phyloP scores from a whole-genome alignment of 2,329 filamentous ascomycete genomes.

The Diaporthe aspalathi region DNA sequence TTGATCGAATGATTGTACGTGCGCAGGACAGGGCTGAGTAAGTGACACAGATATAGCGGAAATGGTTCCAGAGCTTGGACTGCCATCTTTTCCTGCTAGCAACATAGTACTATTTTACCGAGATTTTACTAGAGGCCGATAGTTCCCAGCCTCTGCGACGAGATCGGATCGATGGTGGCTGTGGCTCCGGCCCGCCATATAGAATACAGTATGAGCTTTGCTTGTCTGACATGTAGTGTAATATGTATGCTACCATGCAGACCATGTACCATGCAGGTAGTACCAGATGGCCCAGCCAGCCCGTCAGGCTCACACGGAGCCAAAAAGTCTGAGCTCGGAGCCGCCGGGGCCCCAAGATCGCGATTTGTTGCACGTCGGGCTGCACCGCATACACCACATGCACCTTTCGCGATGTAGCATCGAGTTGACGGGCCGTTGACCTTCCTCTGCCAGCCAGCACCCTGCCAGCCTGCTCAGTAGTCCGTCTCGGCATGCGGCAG shows the following conservation, averaged over 20 bases:
- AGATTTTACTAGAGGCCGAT: background rate
- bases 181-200: background rate
- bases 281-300: too few species aligned
- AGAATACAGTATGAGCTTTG: background rate
- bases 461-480: background rate
- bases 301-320: background rate
- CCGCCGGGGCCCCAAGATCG: constrained; percentile 11
- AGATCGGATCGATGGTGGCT: background rate
- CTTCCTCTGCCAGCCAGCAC: constrained; percentile 1
- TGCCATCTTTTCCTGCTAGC: too few species aligned
- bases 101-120: too few species aligned
- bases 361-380: constrained; percentile 16
- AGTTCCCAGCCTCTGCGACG: constrained; percentile 10
- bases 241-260: too few species aligned
- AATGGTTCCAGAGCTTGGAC: too few species aligned
- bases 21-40: background rate
- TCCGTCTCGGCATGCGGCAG: constrained; percentile 16
- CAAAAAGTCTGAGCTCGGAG: background rate
- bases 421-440: constrained; percentile 19
- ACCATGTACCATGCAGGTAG: too few species aligned
- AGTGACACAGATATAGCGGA: background rate
- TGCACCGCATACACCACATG: background rate
- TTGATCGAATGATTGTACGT: background rate
- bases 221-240: too few species aligned
- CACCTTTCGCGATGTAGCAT: constrained; percentile 10